Conservation (phyloP, 495 filamentous ascomycete genomes). For the Talaromyces wortmannii region DNA sequence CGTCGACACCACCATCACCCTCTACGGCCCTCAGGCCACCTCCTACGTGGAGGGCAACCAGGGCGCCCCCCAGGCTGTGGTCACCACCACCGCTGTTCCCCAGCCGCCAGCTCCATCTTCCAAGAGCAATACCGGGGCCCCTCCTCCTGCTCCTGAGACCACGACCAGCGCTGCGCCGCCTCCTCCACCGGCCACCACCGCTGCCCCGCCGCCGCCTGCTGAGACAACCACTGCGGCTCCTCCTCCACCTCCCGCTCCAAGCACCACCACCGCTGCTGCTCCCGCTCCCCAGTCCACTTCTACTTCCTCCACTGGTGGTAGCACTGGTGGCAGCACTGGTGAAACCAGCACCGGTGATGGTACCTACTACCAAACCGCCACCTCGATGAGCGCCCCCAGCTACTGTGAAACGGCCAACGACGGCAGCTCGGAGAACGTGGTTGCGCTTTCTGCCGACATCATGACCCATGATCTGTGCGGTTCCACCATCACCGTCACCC, state of each 20-base stretch:
- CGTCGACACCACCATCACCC: conserved; percentile 35
- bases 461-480: conserved; percentile 61
- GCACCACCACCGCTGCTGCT: conserved; percentile 1
- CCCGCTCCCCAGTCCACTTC: conserved; percentile 7
- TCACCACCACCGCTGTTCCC: conserved; percentile 9
- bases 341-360: conserved; percentile 31
- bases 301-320: conserved; percentile 8
- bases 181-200: not conserved
- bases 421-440: conserved; percentile 29
- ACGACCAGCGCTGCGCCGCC: not conserved
- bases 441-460: conserved; percentile 40
- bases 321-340: conserved; percentile 11
- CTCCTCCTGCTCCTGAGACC: conserved; percentile 7
- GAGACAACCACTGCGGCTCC: not conserved
- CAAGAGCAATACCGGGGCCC: conserved; percentile 6
- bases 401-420: conserved; percentile 39
- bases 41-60: too few species aligned
- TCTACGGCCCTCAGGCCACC: conserved; percentile 11
- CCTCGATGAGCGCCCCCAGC: conserved; percentile 26
- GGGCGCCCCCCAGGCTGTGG: not conserved
- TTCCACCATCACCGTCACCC: conserved; percentile 54
- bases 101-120: conserved; percentile 4
- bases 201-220: not conserved
- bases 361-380: conserved; percentile 43
- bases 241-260: conserved; percentile 4